A percentile compares a stretch with the other conserved stretches of the same genome.
Conservation (phyloP, 1,284 basidiomycete species). For the Phylloboletellus chloephorus region DNA sequence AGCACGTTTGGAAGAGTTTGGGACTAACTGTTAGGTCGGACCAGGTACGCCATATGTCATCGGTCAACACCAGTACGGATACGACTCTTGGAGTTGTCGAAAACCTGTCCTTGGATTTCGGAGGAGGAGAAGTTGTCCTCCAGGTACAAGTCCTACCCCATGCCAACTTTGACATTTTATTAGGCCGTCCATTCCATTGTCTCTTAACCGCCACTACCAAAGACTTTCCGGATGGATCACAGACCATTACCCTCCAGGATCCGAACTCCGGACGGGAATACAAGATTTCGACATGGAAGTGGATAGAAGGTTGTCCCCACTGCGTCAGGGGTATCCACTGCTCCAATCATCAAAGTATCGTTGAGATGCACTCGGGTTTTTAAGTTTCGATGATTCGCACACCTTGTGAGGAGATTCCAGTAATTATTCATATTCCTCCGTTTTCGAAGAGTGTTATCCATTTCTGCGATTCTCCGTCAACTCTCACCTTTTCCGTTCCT, state of each 20-base stretch:
- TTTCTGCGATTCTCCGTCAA: background rate
- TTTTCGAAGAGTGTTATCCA: background rate
- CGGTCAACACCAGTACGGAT: background rate
- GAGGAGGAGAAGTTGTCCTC: background rate
- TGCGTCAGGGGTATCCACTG: background rate
- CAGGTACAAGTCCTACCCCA: background rate
- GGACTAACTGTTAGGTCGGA: background rate
- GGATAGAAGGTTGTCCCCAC: background rate
- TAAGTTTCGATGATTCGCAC: constrained; percentile 3
- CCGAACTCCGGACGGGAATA: background rate
- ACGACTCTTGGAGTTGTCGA: background rate
- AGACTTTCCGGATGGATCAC: background rate
- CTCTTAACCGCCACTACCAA: background rate
- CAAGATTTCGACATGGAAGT: background rate
- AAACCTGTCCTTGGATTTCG: background rate
- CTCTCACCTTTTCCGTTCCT: too few species aligned
- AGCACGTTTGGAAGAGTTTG: background rate
- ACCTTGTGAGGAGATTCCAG: background rate
- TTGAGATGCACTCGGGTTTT: constrained; percentile 11
- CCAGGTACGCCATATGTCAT: background rate
- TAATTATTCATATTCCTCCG: background rate
- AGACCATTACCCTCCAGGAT: background rate
- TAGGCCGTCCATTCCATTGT: constrained; percentile 3
- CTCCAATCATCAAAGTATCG: background rate
- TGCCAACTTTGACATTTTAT: constrained; percentile 6